phyloP scores from a whole-genome alignment of 2,329 filamentous ascomycete genomes.

The Fusarium poae region DNA sequence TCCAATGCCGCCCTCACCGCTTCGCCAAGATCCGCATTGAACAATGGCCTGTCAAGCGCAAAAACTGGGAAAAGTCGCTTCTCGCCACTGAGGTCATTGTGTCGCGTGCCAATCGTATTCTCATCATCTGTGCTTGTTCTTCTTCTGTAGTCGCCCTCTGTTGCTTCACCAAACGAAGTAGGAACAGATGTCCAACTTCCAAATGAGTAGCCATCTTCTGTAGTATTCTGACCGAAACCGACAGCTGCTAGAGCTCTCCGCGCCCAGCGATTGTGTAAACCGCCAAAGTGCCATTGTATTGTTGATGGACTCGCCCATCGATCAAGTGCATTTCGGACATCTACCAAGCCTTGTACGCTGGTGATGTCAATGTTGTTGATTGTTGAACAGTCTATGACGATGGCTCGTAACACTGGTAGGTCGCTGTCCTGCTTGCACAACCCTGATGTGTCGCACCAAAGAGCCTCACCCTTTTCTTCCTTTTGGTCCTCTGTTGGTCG shows the following conservation, averaged over 20 bases:
- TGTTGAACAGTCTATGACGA: constrained; percentile 70
- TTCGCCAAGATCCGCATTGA: constrained; percentile 61
- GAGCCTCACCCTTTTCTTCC: constrained; percentile 58
- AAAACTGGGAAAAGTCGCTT: constrained; percentile 48
- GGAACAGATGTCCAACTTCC: constrained; percentile 53
- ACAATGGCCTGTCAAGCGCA: constrained; percentile 61
- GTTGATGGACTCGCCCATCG: constrained; percentile 62
- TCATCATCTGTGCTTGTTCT: constrained; percentile 5
- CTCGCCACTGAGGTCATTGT: constrained; percentile 2
- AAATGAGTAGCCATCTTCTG: constrained; percentile 47
- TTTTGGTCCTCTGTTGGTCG: constrained; percentile 56
- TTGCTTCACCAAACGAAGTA: constrained; percentile 3
- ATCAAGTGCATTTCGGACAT: constrained; percentile 67
- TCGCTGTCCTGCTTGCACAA: constrained; percentile 21
- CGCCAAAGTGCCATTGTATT: constrained; percentile 68
- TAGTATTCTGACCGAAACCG: constrained; percentile 65
- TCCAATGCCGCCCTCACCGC: constrained; percentile 55
- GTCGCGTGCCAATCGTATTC: constrained; percentile 7
- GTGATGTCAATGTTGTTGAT: constrained; percentile 71
- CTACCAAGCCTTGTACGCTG: constrained; percentile 68
- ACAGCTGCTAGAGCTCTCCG: constrained; percentile 67
- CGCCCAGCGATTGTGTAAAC: constrained; percentile 68
- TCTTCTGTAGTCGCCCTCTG: neutral
- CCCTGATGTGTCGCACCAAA: constrained; percentile 65
- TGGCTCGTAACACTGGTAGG: constrained; percentile 63